These are phyloP conservation scores for Naegleria fowleri DNA, from an alignment of 208 protist species.

Conservation along the genomic window DNA sequence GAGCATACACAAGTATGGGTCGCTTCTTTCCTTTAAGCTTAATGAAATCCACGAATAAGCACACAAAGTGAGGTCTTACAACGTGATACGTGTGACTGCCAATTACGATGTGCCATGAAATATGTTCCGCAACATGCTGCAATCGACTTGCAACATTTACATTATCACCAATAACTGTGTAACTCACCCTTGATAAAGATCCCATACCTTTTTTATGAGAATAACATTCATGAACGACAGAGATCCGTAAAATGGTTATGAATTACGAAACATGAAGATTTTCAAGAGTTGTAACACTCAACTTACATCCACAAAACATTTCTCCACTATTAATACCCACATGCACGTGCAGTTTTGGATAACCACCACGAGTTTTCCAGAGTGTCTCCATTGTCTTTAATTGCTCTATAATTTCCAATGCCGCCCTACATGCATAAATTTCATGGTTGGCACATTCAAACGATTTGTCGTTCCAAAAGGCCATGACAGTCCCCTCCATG, in stretches of 20 bases:
- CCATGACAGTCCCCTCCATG: neutral
- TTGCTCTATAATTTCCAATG: neutral
- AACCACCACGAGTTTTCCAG: neutral
- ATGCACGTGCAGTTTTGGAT: neutral
- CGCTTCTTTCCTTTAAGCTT: neutral
- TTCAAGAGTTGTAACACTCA: neutral
- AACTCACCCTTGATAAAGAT: neutral
- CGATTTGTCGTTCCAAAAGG: neutral
- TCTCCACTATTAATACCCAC: neutral
- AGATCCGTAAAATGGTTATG: too few species aligned
- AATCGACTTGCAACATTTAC: neutral
- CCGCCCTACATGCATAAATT: neutral
- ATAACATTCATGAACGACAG: too few species aligned
- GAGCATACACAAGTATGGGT: neutral
- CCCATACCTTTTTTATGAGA: neutral
- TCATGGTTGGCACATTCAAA: neutral
- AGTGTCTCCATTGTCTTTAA: neutral
- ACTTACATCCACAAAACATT: neutral
- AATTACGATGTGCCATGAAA: neutral
- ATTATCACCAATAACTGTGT: neutral
- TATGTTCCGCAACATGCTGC: neutral
- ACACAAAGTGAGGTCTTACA: neutral
- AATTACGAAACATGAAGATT: too few species aligned
- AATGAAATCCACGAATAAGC: neutral
- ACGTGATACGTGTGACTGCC: neutral